Base-by-base conservation (phyloP, 106 monocot species). In the Dendrobium catenatum region DNA sequence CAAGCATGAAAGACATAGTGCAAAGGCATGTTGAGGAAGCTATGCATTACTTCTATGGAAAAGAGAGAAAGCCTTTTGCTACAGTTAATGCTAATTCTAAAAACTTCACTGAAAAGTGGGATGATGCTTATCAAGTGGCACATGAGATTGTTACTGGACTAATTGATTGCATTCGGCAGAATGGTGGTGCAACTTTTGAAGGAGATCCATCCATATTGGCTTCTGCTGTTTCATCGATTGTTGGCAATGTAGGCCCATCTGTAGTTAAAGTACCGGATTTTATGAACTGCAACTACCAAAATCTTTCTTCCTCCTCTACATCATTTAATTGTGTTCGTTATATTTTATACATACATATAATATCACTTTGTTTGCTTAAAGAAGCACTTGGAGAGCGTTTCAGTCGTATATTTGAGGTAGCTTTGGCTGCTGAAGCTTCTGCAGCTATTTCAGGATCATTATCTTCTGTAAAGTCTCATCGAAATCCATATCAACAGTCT, bases 211-310 rank as follows among this genome's bases (percentile, higher is more conserved):
- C 86, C 72, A 76, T 89, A 42, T 86, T 95, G 22, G 89, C 91
- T 48, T 89, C 98, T 86, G 95, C 93, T 75, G 88, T 99, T 68
- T 93, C 95, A 82, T 95, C 98, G 42, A 90, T 99, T 77, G 79
- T 99, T 81, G 80, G 77, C 58, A 99, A 87, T 81, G 78, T 95
- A 46, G 95, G 93, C 26, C 88, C 83, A 79, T 85, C 93, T 70
- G 79, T 97, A 55, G 78, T 85, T 75, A 94, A 94, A 78, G 68
- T 91, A 46, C 82, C 85, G 26, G 95, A 95, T 84, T 82, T 89
- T 64, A 72, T 84, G 22, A 44, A 83, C 68, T 49, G 74, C 77
- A 95, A 84, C 55, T 75, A 82, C 27, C 88, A 88, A 78, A 79
- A 55, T 42, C 66, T 79, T 40, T 80, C 83, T 24, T 86, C 89